A percentile compares a stretch with the other conserved stretches of the same genome.
Evolutionary conservation across 2,329 filamentous ascomycete species (phyloP).

Genomic region (Claviceps pazoutovae): DNA sequence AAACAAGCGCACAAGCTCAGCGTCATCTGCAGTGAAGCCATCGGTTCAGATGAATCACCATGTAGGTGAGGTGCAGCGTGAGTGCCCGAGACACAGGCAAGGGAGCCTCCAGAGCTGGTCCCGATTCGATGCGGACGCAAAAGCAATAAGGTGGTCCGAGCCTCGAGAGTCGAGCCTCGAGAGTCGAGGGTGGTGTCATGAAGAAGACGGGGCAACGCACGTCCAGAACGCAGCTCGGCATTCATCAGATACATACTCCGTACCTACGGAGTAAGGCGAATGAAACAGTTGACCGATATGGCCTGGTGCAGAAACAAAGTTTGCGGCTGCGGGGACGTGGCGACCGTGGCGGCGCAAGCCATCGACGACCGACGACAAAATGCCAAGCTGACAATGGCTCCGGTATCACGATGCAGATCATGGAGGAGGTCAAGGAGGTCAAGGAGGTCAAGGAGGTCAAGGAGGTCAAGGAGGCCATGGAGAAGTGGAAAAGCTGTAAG

Average conservation of each 20-base stretch:
- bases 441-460: neutral
- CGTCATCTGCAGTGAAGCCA: neutral
- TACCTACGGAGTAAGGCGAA: neutral
- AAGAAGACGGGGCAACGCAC: neutral
- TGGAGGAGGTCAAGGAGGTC: neutral
- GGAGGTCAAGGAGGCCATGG: no score
- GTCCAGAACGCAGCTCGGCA: neutral
- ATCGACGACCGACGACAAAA: neutral
- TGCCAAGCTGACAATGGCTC: neutral
- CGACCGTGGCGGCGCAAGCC: neutral
- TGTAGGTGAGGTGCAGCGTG: constrained; percentile 1
- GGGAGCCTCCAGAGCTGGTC: neutral
- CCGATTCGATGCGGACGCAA: constrained; percentile 1
- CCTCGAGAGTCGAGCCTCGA: no score
- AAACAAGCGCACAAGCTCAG: neutral
- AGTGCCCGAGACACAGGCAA: constrained; percentile 3
- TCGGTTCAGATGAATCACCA: neutral
- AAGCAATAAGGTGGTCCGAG: neutral
- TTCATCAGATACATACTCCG: no score
- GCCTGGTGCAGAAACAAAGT: neutral
- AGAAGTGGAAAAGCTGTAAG: no score
- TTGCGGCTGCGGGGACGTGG: neutral
- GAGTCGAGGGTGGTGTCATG: neutral
- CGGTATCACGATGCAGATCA: neutral
- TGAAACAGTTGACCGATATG: neutral